Evolutionary conservation across 306 rosid species (phyloP).

Genomic region (Lithocarpus polystachyus): DNA sequence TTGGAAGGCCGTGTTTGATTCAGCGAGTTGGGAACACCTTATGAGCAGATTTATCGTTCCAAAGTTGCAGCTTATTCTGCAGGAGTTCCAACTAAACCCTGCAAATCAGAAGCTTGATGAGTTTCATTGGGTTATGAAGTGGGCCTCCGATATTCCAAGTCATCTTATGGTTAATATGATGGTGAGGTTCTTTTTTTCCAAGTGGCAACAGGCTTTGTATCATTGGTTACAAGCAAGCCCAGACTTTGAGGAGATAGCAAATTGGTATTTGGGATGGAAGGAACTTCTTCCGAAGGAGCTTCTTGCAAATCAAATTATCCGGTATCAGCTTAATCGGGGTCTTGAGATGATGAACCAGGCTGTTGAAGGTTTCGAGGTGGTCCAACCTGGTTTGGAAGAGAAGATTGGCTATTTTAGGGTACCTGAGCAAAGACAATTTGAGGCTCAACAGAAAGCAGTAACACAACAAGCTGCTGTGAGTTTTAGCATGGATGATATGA

Average conservation of each 20-base stretch:
- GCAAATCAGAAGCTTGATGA: conserved; percentile 79
- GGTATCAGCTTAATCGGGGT: conserved; percentile 68
- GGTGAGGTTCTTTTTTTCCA: conserved; percentile 74
- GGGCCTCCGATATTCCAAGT: conserved; percentile 79
- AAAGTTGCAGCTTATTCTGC: conserved; percentile 78
- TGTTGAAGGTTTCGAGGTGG: conserved; percentile 83
- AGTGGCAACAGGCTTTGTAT: conserved; percentile 85
- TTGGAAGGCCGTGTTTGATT: conserved; percentile 84
- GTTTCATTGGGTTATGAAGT: conserved; percentile 80
- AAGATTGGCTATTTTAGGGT: conserved; percentile 72
- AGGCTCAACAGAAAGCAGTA: conserved; percentile 83
- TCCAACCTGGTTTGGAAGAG: conserved; percentile 86
- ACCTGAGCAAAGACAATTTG: conserved; percentile 87
- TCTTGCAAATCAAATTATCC: conserved; percentile 70
- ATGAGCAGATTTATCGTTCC: conserved; percentile 84
- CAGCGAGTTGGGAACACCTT: conserved; percentile 88
- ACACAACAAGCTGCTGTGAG: conserved; percentile 60
- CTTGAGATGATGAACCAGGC: conserved; percentile 94
- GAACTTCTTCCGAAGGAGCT: conserved; percentile 81
- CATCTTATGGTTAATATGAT: conserved; percentile 89
- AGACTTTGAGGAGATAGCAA: conserved; percentile 75
- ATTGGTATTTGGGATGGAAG: conserved; percentile 93
- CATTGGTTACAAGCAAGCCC: conserved; percentile 84
- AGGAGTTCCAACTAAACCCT: conserved; percentile 91
- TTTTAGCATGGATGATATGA: conserved; percentile 50